Base-by-base conservation (phyloP, 345 rosid genomes). In the Diplotaxis tenuifolia region DNA sequence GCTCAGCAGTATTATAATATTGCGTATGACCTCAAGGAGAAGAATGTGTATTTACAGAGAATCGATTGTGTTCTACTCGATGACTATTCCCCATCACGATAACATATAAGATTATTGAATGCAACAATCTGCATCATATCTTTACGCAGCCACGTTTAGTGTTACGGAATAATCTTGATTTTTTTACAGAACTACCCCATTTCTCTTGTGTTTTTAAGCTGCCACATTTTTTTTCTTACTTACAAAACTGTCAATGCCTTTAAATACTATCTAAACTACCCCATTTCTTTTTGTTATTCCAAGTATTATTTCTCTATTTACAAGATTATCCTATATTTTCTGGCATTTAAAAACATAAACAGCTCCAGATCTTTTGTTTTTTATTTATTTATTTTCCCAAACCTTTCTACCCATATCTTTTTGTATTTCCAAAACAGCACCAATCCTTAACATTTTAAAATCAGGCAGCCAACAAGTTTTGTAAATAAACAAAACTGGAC, bases 1-100 rank as follows among this genome's bases (percentile, higher is more conserved):
- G 76, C 80, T 59, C 80, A 77, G 18, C 76, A 77, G 7, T 71
- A 66, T 40, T 72, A 72, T 10, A 77, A 77, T 3, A 66, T 77
- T 16, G 80, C 64, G 28, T 77, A 77, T 0, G 76, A 77, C 20
- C 76, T 77, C 14, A 72, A 28, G 9, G 69, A 59, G 4, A 5
- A 50, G 42, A 66, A 72, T 14, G 62, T 71, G 1, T 27, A 77
- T 65, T 64, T 77, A 36, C 77, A 77, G 63, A 72, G 76, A 72
- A 77, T 71, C 2, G 77, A 77, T 19, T 71, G 80, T 52, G 80
- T 36, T 59, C 68, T 71, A 36, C 73, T 77, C 5, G 76, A 77
- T 60, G 76, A 77, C 40, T 77, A 71, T 60, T 59, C 76, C 4
- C 73, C 76, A 38, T 22, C 76, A n/a, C 22, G 62, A 71, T 25